Conservation (phyloP, 208 protist genomes). For the Crithidia sp. region DNA sequence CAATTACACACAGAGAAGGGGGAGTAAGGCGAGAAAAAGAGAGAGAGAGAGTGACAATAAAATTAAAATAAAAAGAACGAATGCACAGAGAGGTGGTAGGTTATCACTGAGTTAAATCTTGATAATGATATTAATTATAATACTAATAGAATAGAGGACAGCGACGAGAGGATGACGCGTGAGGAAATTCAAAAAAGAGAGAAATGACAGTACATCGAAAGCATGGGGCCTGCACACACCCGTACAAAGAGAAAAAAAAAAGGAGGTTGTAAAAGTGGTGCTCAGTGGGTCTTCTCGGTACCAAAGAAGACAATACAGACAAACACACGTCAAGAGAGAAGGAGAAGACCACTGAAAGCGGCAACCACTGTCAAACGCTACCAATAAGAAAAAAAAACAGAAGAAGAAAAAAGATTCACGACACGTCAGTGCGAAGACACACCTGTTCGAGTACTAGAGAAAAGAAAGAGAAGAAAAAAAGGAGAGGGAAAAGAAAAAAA, state of each 20-base stretch:
- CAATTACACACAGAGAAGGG: no score
- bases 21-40: background rate
- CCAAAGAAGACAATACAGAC: no score
- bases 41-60: conserved; percentile 1
- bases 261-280: no score
- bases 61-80: background rate
- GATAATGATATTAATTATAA: background rate
- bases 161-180: background rate
- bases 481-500: background rate
- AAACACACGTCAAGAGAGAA: no score
- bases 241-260: conserved; percentile 6
- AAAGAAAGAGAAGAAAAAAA: background rate
- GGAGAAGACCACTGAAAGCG: no score
- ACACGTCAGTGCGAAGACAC: background rate
- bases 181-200: background rate
- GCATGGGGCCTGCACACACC: background rate
- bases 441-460: background rate
- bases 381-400: conserved; percentile 4
- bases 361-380: no score
- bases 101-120: background rate
- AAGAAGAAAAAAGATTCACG: background rate
- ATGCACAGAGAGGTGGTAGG: background rate
- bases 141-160: background rate
- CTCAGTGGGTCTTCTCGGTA: no score
- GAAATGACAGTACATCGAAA: background rate